phyloP scores from a whole-genome alignment of 306 rosid species.

The Pterocarpus macrocarpus region DNA sequence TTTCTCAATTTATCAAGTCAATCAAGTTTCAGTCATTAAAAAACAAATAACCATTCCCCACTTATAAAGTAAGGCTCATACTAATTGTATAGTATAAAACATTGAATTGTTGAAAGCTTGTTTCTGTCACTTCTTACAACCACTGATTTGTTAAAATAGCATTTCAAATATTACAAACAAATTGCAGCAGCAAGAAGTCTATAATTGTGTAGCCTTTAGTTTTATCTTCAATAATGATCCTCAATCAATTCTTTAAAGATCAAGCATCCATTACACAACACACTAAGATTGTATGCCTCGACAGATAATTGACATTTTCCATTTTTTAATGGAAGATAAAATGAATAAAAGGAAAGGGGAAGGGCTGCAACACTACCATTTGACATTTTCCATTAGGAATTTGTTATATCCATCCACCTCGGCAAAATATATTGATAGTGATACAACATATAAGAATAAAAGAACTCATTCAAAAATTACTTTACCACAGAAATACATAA shows the following conservation, averaged over 20 bases:
- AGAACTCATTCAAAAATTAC: not conserved
- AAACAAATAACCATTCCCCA: constrained; percentile 36
- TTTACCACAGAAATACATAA: not conserved
- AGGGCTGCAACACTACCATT: not conserved
- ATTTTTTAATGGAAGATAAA: constrained; percentile 27
- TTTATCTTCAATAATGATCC: constrained; percentile 20
- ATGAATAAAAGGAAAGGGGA: not conserved
- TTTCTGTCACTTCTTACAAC: constrained; percentile 4
- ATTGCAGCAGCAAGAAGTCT: constrained; percentile 8
- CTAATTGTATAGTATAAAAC: constrained; percentile 6
- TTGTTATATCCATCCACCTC: constrained; percentile 7
- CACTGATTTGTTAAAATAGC: not conserved
- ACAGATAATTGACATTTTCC: not conserved
- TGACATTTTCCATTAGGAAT: not conserved
- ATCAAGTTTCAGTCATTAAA: constrained; percentile 17
- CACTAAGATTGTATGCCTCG: constrained; percentile 22
- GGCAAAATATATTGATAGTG: not conserved
- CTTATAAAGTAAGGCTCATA: constrained; percentile 23
- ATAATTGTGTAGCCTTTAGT: not conserved
- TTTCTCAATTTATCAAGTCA: constrained; percentile 34
- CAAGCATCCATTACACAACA: constrained; percentile 28
- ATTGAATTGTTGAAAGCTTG: constrained; percentile 13
- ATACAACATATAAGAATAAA: not conserved
- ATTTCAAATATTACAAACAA: constrained; percentile 27
- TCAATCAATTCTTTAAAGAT: constrained; percentile 22